A percentile compares a stretch with the other conserved stretches of the same genome.
phyloP scores from a whole-genome alignment of 805 yeast species.

The Ogataea trehaloabstinens region DNA sequence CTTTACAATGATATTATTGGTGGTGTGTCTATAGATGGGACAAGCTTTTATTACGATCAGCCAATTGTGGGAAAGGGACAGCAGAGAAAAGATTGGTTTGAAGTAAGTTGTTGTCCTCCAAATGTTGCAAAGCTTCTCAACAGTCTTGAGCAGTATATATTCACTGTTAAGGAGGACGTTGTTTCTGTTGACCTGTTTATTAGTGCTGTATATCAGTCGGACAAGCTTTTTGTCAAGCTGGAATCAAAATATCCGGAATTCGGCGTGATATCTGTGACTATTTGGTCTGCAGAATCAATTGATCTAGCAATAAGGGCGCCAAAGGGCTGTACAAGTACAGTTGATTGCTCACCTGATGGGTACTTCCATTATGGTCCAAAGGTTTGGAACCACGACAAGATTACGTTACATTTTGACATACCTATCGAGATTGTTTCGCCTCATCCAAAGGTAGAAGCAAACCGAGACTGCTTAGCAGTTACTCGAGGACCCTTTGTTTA shows the following conservation, averaged over 20 bases:
- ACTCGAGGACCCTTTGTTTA: constrained; percentile 24
- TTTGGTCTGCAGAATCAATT: constrained; percentile 9
- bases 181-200: constrained; percentile 18
- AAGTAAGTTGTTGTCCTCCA: constrained; percentile 27
- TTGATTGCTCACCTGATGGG: constrained; percentile 9
- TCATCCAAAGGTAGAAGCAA: constrained; percentile 19
- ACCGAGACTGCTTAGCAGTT: constrained; percentile 20
- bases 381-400: constrained; percentile 5
- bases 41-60: constrained; percentile 23
- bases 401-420: constrained; percentile 11
- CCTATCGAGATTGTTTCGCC: constrained; percentile 14
- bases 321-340: constrained; percentile 1
- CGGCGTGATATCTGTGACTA: constrained; percentile 11
- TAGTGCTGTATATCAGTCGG: constrained; percentile 9
- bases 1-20: constrained; percentile 24
- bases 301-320: constrained; percentile 18
- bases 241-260: constrained; percentile 15
- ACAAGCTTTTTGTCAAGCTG: constrained; percentile 6
- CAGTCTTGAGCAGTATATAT: constrained; percentile 21
- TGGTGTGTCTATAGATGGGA: constrained; percentile 26
- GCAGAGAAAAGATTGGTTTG: constrained; percentile 23
- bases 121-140: constrained; percentile 25
- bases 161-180: constrained; percentile 5
- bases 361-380: constrained; percentile 11
- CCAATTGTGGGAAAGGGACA: constrained; percentile 18